Evolutionary conservation across 2,329 filamentous ascomycete species (phyloP).

Genomic region (Raffaelea albimanens): DNA sequence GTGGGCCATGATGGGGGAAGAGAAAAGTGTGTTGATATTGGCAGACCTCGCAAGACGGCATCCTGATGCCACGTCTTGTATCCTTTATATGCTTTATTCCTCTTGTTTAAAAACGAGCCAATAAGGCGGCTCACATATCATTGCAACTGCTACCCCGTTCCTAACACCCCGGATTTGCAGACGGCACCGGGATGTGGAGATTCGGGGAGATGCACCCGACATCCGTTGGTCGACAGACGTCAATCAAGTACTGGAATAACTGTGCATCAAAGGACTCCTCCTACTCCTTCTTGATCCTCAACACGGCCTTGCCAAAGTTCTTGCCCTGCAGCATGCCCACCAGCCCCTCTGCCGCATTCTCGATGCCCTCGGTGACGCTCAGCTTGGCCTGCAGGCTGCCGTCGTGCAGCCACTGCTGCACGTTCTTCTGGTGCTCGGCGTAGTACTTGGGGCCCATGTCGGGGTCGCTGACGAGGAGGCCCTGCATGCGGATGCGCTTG

Average conservation of each 20-base stretch:
- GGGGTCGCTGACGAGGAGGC: slow-evolving; percentile 63
- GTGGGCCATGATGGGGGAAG: slow-evolving; percentile 12
- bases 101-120: no score
- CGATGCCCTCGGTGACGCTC: slow-evolving; percentile 64
- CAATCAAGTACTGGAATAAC: no score
- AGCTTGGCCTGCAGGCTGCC: slow-evolving; percentile 65
- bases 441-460: slow-evolving; percentile 58
- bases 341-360: slow-evolving; percentile 64
- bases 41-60: no score
- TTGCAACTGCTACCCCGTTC: no score
- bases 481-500: slow-evolving; percentile 62
- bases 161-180: no score
- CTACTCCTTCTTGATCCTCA: slow-evolving; percentile 41
- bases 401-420: slow-evolving; percentile 68
- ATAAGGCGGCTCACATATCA: no score
- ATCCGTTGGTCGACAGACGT: no score
- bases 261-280: background rate
- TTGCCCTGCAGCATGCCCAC: slow-evolving; percentile 66
- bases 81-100: no score
- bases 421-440: slow-evolving; percentile 64
- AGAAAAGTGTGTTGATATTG: no score
- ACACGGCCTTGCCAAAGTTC: slow-evolving; percentile 79
- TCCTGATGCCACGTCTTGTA: no score
- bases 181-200: no score
- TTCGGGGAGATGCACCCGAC: no score